These are phyloP conservation scores for Aspergillus ruber DNA, from an alignment of 2,329 filamentous ascomycete species.

Conservation along the genomic window DNA sequence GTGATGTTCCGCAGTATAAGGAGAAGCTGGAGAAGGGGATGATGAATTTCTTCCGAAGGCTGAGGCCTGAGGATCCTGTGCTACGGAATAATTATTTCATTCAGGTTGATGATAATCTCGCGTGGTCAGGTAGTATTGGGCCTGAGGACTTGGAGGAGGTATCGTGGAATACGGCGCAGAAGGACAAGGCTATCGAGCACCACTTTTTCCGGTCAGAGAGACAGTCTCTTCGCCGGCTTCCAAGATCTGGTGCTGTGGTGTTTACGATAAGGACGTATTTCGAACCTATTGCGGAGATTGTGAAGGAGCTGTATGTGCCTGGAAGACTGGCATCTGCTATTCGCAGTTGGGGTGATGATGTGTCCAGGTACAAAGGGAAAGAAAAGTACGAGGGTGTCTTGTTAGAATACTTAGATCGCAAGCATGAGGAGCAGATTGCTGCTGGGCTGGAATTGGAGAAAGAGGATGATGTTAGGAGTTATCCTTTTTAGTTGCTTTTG, in stretches of 20 bases:
- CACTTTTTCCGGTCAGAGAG: constrained; percentile 73
- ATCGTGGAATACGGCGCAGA: constrained; percentile 70
- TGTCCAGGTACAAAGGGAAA: constrained; percentile 69
- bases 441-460: constrained; percentile 56
- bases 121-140: constrained; percentile 73
- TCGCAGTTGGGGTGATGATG: constrained; percentile 74
- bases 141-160: constrained; percentile 58
- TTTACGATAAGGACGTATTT: constrained; percentile 82
- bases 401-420: constrained; percentile 67
- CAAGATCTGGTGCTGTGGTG: constrained; percentile 52
- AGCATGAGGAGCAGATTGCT: constrained; percentile 67
- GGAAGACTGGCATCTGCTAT: constrained; percentile 71
- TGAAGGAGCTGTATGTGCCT: constrained; percentile 67
- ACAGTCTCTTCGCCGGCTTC: constrained; percentile 61
- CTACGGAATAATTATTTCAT: constrained; percentile 80
- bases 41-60: constrained; percentile 70
- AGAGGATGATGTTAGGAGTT: constrained; percentile 55
- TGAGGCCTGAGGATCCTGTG: constrained; percentile 62
- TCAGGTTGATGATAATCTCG: constrained; percentile 70
- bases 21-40: constrained; percentile 70
- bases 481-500: constrained; percentile 46
- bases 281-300: constrained; percentile 62
- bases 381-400: constrained; percentile 67
- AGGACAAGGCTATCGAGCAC: constrained; percentile 63
- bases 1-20: constrained; percentile 66